Evolutionary conservation across 148 eudicot genomes (phyloP).

Genomic region (Heliamphora exappendiculata): DNA sequence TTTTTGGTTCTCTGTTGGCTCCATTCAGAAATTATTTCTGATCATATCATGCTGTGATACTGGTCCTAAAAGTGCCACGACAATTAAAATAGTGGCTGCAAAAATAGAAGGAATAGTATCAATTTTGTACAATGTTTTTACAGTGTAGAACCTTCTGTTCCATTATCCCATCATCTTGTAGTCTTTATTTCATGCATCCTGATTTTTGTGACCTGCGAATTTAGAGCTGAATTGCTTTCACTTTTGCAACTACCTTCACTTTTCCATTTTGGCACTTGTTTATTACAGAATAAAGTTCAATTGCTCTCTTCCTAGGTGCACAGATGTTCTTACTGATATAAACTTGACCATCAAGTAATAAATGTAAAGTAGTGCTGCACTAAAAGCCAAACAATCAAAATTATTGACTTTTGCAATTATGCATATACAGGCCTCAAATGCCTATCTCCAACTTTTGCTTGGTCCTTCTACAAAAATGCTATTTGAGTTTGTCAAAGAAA

Average conservation of each 20-base stretch:
- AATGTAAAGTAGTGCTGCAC: neutral
- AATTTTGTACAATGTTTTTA: neutral
- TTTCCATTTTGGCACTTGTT: neutral
- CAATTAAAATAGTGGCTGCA: neutral
- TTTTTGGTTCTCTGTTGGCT: neutral
- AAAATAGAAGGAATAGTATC: neutral
- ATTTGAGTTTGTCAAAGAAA: conserved; percentile 81
- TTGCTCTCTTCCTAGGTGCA: conserved; percentile 3
- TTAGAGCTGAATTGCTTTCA: neutral
- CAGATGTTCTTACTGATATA: neutral
- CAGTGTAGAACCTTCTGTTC: neutral
- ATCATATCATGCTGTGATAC: neutral
- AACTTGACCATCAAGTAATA: conserved; percentile 1
- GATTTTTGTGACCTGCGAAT: neutral
- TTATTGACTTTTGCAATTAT: conserved; percentile 8
- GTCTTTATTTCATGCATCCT: neutral
- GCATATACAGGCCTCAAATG: conserved; percentile 68
- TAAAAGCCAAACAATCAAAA: neutral
- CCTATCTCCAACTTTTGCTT: conserved; percentile 55
- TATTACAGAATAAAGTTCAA: neutral
- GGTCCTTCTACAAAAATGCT: conserved; percentile 54
- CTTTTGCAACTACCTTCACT: no score
- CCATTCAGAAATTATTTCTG: neutral
- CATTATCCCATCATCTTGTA: neutral
- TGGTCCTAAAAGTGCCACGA: neutral